phyloP scores from a whole-genome alignment of 2,329 filamentous ascomycete species.

The Exophiala mesophila region DNA sequence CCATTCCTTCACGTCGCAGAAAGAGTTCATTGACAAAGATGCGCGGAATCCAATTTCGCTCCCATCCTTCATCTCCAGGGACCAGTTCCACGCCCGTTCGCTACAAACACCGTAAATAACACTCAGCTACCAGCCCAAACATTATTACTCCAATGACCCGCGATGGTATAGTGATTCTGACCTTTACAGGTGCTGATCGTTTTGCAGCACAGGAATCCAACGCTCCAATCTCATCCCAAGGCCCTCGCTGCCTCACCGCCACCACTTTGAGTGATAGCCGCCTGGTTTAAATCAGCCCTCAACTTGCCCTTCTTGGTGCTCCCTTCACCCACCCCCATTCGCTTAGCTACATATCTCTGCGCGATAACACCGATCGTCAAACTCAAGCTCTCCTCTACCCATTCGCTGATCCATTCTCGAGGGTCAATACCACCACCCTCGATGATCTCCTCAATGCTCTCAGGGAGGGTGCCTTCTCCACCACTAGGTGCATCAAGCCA shows the following conservation, averaged over 20 bases:
- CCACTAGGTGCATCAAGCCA: conserved; percentile 75
- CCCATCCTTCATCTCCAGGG: too few species aligned
- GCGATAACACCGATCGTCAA: conserved; percentile 80
- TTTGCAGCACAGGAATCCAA: too few species aligned
- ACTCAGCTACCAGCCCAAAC: too few species aligned
- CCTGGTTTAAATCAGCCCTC: conserved; percentile 48
- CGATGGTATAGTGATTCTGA: too few species aligned
- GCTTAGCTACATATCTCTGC: conserved; percentile 86
- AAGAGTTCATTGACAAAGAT: too few species aligned
- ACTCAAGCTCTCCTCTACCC: conserved; percentile 82
- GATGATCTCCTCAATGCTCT: conserved; percentile 83
- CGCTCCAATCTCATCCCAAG: conserved; percentile 27
- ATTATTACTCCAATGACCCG: too few species aligned
- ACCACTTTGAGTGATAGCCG: conserved; percentile 52
- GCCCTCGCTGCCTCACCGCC: conserved; percentile 59
- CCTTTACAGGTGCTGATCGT: too few species aligned
- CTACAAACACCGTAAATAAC: too few species aligned
- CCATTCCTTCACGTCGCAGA: too few species aligned
- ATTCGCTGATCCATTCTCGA: conserved; percentile 94
- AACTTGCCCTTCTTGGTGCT: conserved; percentile 54
- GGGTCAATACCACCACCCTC: conserved; percentile 73
- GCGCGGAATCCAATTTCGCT: too few species aligned
- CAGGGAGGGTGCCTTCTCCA: conserved; percentile 55
- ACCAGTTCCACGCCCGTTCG: too few species aligned
- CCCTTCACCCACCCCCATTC: conserved; percentile 94